phyloP scores from a whole-genome alignment of 768 basidiomycete genomes.

The Boletus sp. region DNA sequence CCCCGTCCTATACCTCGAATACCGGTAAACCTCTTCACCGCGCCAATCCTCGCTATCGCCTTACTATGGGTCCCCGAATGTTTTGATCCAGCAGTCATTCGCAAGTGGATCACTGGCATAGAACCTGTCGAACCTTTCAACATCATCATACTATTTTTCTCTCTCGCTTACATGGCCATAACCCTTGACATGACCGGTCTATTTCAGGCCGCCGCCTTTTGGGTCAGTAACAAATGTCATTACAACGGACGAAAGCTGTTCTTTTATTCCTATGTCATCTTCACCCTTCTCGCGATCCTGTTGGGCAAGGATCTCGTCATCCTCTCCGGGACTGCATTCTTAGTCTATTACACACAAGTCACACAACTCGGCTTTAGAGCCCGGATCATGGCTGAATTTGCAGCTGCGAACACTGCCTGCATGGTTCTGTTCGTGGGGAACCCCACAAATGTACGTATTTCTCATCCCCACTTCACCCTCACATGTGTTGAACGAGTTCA shows the following conservation, averaged over 20 bases:
- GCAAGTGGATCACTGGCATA: conserved; percentile 74
- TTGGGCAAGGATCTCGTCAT: conserved; percentile 96
- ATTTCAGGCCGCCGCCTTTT: conserved; percentile 82
- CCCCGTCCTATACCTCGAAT: conserved; percentile 33
- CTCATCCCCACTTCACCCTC: not conserved
- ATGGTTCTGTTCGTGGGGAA: conserved; percentile 82
- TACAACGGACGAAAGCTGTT: conserved; percentile 68
- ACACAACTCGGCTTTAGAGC: conserved; percentile 46
- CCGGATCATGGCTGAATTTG: conserved; percentile 75
- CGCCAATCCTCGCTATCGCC: conserved; percentile 50
- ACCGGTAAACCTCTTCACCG: conserved; percentile 49
- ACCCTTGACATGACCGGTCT: conserved; percentile 89
- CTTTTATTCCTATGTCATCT: conserved; percentile 79
- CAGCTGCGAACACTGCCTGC: conserved; percentile 75
- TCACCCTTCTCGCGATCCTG: conserved; percentile 70
- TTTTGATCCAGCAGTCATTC: conserved; percentile 45
- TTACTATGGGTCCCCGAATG: conserved; percentile 57
- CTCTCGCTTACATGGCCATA: conserved; percentile 89
- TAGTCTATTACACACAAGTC: conserved; percentile 82
- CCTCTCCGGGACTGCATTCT: conserved; percentile 84
- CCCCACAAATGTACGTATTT: conserved; percentile 67
- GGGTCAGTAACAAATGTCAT: conserved; percentile 80
- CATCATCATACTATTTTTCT: conserved; percentile 90
- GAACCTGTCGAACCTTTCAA: conserved; percentile 86
- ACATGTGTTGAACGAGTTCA: not conserved